Evolutionary conservation across 2,329 filamentous ascomycete genomes (phyloP).

Genomic region (Alternaria sp.): DNA sequence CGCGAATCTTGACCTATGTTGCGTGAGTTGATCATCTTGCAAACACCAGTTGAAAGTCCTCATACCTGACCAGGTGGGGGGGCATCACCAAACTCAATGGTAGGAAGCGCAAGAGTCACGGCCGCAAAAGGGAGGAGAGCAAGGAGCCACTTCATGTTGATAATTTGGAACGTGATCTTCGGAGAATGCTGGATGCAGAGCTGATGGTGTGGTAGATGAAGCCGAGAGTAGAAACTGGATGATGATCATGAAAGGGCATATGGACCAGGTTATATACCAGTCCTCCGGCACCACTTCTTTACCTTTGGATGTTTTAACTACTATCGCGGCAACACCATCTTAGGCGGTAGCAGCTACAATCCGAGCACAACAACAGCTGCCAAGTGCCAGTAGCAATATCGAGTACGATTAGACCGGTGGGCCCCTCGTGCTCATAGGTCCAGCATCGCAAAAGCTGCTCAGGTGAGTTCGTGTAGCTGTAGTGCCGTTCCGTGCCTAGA

Average conservation of each 20-base stretch:
- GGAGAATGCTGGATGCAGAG: constrained; percentile 25
- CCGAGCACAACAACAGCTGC: constrained; percentile 38
- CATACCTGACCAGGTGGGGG: constrained; percentile 44
- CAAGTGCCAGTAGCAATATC: constrained; percentile 46
- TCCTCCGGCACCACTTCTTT: constrained; percentile 27
- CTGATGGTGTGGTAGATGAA: constrained; percentile 29
- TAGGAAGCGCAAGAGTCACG: constrained; percentile 37
- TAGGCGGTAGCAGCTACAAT: constrained; percentile 26
- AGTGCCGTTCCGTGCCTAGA: constrained; percentile 9
- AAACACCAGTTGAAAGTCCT: neutral
- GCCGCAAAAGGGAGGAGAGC: constrained; percentile 47
- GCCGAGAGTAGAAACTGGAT: constrained; percentile 40
- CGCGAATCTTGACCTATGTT: constrained; percentile 53
- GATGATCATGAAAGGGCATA: constrained; percentile 43
- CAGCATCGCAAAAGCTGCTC: constrained; percentile 29
- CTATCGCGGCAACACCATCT: constrained; percentile 26
- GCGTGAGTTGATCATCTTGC: constrained; percentile 23
- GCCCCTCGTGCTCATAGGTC: constrained; percentile 41
- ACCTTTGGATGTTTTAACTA: constrained; percentile 18
- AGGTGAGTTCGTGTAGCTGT: constrained; percentile 43
- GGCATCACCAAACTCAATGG: constrained; percentile 36
- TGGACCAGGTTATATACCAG: constrained; percentile 45
- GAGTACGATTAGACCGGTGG: constrained; percentile 47
- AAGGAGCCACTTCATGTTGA: constrained; percentile 52
- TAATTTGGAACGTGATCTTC: constrained; percentile 24